phyloP scores from a whole-genome alignment of 1,139 yeast genomes.

The Kurtzmaniella quercitrusa region DNA sequence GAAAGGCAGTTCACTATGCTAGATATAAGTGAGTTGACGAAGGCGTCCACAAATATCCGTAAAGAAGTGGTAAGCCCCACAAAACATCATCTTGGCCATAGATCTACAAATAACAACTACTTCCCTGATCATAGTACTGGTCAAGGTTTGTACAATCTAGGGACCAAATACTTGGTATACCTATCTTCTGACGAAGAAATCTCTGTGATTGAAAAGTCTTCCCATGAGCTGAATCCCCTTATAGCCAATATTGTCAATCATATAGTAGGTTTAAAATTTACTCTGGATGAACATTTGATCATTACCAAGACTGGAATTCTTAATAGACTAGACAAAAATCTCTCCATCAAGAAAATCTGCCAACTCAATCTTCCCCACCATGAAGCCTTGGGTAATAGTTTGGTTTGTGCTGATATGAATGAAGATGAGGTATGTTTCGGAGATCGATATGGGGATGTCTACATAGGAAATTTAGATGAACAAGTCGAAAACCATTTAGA shows the following conservation, averaged over 20 bases:
- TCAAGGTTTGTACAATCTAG: constrained; percentile 10
- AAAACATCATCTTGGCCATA: background rate
- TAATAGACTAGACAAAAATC: constrained; percentile 17
- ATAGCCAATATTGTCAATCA: constrained; percentile 32
- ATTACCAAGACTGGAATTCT: constrained; percentile 42
- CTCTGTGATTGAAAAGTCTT: constrained; percentile 15
- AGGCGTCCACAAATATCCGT: background rate
- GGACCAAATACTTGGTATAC: constrained; percentile 19
- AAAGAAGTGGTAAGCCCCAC: background rate
- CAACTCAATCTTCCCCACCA: constrained; percentile 20
- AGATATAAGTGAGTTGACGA: background rate
- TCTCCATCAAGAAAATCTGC: constrained; percentile 11
- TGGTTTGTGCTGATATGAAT: constrained; percentile 25
- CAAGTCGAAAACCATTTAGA: constrained; percentile 4
- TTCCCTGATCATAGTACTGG: background rate
- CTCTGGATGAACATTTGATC: constrained; percentile 25
- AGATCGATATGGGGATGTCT: constrained; percentile 44
- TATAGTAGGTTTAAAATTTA: constrained; percentile 33
- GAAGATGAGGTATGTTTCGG: constrained; percentile 31
- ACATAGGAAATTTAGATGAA: constrained; percentile 12
- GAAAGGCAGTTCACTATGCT: background rate
- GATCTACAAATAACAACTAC: background rate
- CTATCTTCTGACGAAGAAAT: constrained; percentile 32
- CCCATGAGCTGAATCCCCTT: constrained; percentile 13
- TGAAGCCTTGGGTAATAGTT: constrained; percentile 23